These are phyloP conservation scores for Colletotrichum shisoi DNA, from an alignment of 2,329 filamentous ascomycete species.

Conservation along the genomic window DNA sequence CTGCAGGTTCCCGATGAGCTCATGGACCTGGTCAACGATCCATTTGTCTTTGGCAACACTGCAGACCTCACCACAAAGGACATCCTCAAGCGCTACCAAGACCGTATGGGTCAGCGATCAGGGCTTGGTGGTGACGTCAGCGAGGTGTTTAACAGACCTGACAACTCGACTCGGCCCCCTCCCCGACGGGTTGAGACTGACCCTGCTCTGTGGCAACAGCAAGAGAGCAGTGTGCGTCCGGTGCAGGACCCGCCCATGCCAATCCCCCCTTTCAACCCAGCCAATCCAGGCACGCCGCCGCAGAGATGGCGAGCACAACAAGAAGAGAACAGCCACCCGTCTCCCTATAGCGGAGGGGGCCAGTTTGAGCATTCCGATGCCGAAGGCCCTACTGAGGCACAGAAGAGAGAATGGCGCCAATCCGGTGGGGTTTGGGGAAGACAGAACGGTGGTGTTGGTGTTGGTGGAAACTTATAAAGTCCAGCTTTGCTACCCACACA, in stretches of 20 bases:
- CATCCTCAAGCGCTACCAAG: constrained; percentile 91
- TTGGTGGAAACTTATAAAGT: constrained; percentile 55
- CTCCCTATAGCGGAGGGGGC: constrained; percentile 51
- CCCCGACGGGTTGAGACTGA: constrained; percentile 83
- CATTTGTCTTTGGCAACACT: constrained; percentile 78
- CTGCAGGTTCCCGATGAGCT: constrained; percentile 89
- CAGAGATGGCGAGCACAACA: constrained; percentile 58
- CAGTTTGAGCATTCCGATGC: constrained; percentile 57
- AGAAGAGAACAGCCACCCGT: constrained; percentile 54
- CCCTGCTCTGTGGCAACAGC: constrained; percentile 80
- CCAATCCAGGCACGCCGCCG: constrained; percentile 59
- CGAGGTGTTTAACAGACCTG: constrained; percentile 65
- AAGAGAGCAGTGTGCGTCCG: constrained; percentile 83
- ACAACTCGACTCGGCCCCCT: constrained; percentile 63
- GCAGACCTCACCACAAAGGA: constrained; percentile 96
- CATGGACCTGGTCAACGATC: constrained; percentile 83
- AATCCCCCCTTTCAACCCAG: constrained; percentile 44
- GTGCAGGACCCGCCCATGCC: constrained; percentile 67
- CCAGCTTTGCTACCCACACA: constrained; percentile 8
- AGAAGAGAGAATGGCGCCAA: constrained; percentile 65
- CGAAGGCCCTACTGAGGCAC: constrained; percentile 52
- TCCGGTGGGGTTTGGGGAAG: constrained; percentile 59
- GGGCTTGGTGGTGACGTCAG: constrained; percentile 64
- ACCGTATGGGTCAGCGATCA: constrained; percentile 70
- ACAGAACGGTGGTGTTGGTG: constrained; percentile 59